These are phyloP conservation scores for Carex kokanica DNA, from an alignment of 176 grass and related monocot species.

Conservation along the genomic window DNA sequence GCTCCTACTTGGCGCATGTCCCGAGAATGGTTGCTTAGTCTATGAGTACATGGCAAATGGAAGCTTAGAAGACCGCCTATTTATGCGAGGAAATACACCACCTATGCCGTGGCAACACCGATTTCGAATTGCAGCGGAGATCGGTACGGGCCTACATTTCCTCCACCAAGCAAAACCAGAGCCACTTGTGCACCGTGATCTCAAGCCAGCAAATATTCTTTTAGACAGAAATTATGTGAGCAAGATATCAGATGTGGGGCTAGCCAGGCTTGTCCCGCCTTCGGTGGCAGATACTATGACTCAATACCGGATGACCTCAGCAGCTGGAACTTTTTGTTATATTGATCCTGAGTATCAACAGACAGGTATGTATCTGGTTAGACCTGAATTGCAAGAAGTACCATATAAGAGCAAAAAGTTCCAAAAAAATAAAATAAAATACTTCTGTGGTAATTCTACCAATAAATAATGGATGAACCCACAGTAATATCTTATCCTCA, in stretches of 20 bases:
- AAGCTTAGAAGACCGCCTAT: constrained; percentile 46
- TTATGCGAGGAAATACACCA: constrained; percentile 32
- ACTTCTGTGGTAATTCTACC: background rate
- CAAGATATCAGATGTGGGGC: constrained; percentile 50
- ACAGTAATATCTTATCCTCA: background rate
- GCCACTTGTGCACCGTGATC: constrained; percentile 40
- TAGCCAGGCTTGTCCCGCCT: constrained; percentile 39
- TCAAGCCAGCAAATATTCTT: constrained; percentile 49
- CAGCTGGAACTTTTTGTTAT: constrained; percentile 46
- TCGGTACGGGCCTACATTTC: constrained; percentile 41
- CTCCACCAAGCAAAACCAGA: constrained; percentile 46
- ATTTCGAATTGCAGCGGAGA: constrained; percentile 45
- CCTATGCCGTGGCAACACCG: constrained; percentile 40
- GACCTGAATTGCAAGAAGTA: background rate
- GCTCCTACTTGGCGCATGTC: constrained; percentile 43
- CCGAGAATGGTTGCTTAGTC: constrained; percentile 43
- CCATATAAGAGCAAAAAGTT: background rate
- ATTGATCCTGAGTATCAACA: constrained; percentile 52
- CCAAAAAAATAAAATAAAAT: background rate
- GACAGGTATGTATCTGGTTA: constrained; percentile 13
- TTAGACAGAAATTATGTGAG: constrained; percentile 39
- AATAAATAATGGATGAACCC: background rate
- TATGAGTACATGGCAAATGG: constrained; percentile 49
- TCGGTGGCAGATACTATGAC: constrained; percentile 31
- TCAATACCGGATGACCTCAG: constrained; percentile 40